Conservation (phyloP, 345 rosid genomes). For the Pugionium cornutum region DNA sequence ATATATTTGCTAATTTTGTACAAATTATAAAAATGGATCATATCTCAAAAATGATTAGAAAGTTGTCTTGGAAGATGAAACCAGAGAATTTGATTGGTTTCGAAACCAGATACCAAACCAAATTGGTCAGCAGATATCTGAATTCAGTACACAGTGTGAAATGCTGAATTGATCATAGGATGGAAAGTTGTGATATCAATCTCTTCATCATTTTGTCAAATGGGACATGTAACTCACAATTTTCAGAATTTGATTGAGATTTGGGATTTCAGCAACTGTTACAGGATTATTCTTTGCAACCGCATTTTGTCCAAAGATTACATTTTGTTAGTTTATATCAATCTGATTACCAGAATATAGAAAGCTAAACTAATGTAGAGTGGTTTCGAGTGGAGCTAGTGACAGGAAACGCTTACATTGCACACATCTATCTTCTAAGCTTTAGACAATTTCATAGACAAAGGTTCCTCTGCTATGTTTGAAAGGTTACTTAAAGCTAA, state of each 20-base stretch:
- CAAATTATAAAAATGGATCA: slow-evolving; percentile 1
- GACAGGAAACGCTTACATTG: slow-evolving; percentile 49
- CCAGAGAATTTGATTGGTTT: neutral
- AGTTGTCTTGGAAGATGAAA: neutral
- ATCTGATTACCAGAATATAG: neutral
- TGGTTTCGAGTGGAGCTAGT: slow-evolving; percentile 6
- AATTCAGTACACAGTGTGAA: slow-evolving; percentile 29
- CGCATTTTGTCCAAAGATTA: slow-evolving; percentile 46
- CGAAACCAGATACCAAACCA: neutral
- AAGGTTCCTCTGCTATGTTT: slow-evolving; percentile 55
- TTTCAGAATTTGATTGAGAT: slow-evolving; percentile 77
- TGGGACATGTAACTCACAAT: slow-evolving; percentile 50
- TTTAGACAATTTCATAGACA: slow-evolving; percentile 66
- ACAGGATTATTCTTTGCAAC: slow-evolving; percentile 42
- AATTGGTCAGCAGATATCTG: neutral
- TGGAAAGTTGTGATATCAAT: slow-evolving; percentile 35
- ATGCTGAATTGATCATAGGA: slow-evolving; percentile 33
- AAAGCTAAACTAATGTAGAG: slow-evolving; percentile 1
- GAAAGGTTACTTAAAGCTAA: slow-evolving; percentile 63
- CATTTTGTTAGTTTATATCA: slow-evolving; percentile 20
- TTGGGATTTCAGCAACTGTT: slow-evolving; percentile 39
- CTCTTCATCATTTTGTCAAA: slow-evolving; percentile 38
- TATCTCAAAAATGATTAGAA: neutral
- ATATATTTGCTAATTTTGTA: neutral
- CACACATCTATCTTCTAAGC: slow-evolving; percentile 54